phyloP scores from a whole-genome alignment of 169 alveolate species.

The Plasmodium berghei region DNA sequence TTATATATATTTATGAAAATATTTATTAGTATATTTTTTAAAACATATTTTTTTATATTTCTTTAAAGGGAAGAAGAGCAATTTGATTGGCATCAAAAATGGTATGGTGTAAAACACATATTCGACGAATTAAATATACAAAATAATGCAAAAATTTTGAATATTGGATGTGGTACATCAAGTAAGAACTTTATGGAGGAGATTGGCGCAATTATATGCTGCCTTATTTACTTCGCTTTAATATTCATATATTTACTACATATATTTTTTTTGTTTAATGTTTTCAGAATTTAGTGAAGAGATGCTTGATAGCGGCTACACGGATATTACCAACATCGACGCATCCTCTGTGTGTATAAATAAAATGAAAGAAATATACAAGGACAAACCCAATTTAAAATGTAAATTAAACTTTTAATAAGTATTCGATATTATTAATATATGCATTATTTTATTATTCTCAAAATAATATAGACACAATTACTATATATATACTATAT shows the following conservation, averaged over 20 bases:
- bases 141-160: slow-evolving; percentile 66
- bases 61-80: slow-evolving; percentile 75
- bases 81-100: slow-evolving; percentile 75
- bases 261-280: slow-evolving; percentile 3
- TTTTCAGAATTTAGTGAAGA: slow-evolving; percentile 63
- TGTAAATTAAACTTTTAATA: slow-evolving; percentile 21
- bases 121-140: slow-evolving; percentile 38
- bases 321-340: slow-evolving; percentile 68
- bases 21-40: too few relatives aligned
- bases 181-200: slow-evolving; percentile 21
- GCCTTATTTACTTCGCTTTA: neutral
- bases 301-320: slow-evolving; percentile 63
- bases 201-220: neutral
- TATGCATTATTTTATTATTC: too few relatives aligned
- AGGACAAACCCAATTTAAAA: slow-evolving; percentile 65
- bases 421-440: neutral
- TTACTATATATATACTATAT: neutral
- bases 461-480: too few relatives aligned
- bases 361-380: slow-evolving; percentile 61
- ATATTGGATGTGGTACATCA: slow-evolving; percentile 75
- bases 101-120: slow-evolving; percentile 73
- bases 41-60: neutral
- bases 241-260: slow-evolving; percentile 4
- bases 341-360: slow-evolving; percentile 70
- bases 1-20: too few relatives aligned